Evolutionary conservation across 345 rosid genomes (phyloP), one percentile per base, ranked within the genome.

Genomic region (Camelina hispida): DNA sequence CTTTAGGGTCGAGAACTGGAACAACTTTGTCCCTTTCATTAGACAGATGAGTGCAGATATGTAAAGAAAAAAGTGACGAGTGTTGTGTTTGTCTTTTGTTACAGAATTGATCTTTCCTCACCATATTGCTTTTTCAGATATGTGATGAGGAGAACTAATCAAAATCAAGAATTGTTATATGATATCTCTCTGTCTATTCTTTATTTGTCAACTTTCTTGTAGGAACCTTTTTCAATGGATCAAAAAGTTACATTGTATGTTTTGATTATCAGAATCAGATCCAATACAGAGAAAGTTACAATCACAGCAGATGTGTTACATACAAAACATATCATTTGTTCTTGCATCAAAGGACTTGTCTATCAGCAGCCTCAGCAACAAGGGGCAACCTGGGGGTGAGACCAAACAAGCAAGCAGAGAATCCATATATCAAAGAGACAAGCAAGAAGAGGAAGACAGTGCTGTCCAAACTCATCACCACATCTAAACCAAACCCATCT

Each of bases 291-390:
- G 62, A 60, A 40, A 55, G 22, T 48, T 18, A 38, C 48, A 46
- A 35, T 30, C 46, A 64, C 25, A 55, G 77, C n/a, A 42, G 35
- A 72, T 38, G 76, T 75, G 79, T 42, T 7, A 60, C 46, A 68
- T 75, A 68, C 22, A 47, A 47, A n/a, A 9, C 6, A 25, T 43
- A 44, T 30, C 2, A 60, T 30, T 18, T 37, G 68, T 38, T 75
- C n/a, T 16, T 23, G 32, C 40, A 63, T 91, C 88, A 94, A 61
- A 87, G 89, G 75, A 90, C 96, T 79, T 91, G 99, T 83, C 96
- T 90, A 59, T 95, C 97, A 73, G 99, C 97, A 74, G 97, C 99
- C 46, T 94, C 98, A 70, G 97, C 97, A 52, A 95, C 97, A 83
- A 95, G 84, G 20, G 99, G 99, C 88, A 95, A 82, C 71, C 99